Evolutionary conservation across 2,329 filamentous ascomycete genomes (phyloP), one percentile per base, ranked within the genome.

Genomic region (Cladosporium sp.): DNA sequence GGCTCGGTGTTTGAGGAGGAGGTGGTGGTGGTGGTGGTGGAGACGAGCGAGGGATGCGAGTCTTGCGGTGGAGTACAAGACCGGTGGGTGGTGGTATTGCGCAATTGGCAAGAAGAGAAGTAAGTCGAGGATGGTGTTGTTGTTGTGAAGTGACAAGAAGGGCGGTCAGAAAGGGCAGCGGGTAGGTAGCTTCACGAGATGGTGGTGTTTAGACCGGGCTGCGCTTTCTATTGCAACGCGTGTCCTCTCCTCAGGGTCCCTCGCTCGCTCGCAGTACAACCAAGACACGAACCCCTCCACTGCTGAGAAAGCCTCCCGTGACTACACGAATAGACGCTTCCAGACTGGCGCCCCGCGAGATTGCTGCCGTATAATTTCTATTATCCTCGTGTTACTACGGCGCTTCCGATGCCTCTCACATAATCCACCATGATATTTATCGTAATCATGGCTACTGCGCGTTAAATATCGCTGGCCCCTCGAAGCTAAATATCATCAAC

Each of bases 41-140:
- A 38, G 55, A 24, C 34, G 58, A 62, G 59, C 59, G 65, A 62
- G 51, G 12, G 62, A 54, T 61, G 68, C 67, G 65, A 59, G 67
- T 71, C 73, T 73, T 75, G 74, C 74, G 74, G 68, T 76, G 74
- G 74, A 75, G 74, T 75, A 75, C 74, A 75, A 75, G 74, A 72
- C 65, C 69, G 41, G 44, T 24, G 38, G n/a, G 11, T 62, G 44
- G 10, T 54, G 18, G 52, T 34, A 21, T n/a, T 30, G 52, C 30
- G 4, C 52, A 55, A 34, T 55, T 55, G 52, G 28, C n/a, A 55
- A 55, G 28, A 24, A 32, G 52, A 55, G 52, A 32, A 7, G 15
- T 15, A 7, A 44, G 12, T n/a, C 4, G 38, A 18, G 8, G 10
- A n/a, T 62, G 44, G 6, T 21, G 57, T 21, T 59, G 57, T 59